These are phyloP conservation scores for Epichloe baconii DNA, from an alignment of 2,329 filamentous ascomycete species.

Conservation along the genomic window DNA sequence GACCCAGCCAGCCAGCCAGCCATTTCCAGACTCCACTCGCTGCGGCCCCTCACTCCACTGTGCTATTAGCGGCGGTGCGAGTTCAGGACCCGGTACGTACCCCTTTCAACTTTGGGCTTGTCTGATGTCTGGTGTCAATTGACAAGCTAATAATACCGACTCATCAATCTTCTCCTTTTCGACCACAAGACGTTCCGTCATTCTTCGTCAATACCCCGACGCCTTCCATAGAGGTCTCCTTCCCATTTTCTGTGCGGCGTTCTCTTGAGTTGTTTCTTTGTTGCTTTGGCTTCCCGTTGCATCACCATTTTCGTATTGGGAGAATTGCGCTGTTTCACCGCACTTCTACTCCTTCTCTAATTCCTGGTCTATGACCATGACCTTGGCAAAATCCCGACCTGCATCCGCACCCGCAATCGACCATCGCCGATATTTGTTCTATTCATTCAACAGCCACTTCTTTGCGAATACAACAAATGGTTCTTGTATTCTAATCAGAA, in stretches of 20 bases:
- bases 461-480: neutral
- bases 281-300: neutral
- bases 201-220: neutral
- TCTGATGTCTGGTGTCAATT: neutral
- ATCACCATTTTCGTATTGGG: neutral
- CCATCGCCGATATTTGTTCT: neutral
- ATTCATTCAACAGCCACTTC: neutral
- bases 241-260: neutral
- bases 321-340: neutral
- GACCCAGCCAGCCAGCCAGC: too few relatives aligned
- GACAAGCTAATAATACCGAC: neutral
- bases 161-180: slow-evolving; percentile 4
- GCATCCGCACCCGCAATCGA: neutral
- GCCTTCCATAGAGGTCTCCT: neutral
- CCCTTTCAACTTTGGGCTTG: neutral
- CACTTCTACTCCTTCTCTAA: neutral
- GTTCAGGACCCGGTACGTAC: too few relatives aligned
- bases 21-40: too few relatives aligned
- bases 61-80: too few relatives aligned
- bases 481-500: neutral
- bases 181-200: neutral
- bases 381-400: neutral
- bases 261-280: neutral
- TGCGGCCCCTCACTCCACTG: too few relatives aligned
- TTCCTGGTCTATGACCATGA: neutral